A percentile compares a stretch with the other conserved stretches of the same genome.
Conservation (phyloP, 139 green algal species). For the Eudorina sp. region DNA sequence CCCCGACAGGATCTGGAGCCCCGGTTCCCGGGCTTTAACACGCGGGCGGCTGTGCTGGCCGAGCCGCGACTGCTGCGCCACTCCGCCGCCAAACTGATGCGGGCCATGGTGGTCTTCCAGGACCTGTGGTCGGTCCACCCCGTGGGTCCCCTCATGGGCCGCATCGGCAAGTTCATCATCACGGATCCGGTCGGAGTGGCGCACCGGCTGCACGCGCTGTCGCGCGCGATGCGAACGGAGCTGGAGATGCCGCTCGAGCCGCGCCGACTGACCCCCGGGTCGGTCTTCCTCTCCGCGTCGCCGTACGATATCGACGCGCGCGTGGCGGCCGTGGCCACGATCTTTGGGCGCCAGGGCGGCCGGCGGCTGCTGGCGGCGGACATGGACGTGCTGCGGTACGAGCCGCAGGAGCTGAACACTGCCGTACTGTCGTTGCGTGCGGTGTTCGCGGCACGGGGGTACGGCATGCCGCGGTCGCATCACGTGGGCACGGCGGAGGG, state of each 20-base stretch:
- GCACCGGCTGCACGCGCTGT: slow-evolving; percentile 12
- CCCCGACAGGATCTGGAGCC: slow-evolving; percentile 45
- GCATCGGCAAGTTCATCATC: slow-evolving; percentile 11
- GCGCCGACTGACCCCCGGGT: not conserved
- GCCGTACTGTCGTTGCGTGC: slow-evolving; percentile 14
- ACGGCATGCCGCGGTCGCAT: not conserved
- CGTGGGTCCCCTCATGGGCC: slow-evolving; percentile 26
- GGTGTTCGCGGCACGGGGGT: not conserved
- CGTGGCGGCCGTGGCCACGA: not conserved
- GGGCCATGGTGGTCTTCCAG: slow-evolving; percentile 28
- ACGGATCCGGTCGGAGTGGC: not conserved
- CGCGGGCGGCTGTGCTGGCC: not conserved
- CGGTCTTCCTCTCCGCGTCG: not conserved
- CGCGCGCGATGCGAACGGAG: not conserved
- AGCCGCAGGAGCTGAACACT: not conserved
- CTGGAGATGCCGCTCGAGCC: not conserved
- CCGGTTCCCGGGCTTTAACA: slow-evolving; percentile 38
- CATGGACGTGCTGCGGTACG: slow-evolving; percentile 9
- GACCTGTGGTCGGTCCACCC: slow-evolving; percentile 10
- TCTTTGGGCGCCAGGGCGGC: slow-evolving; percentile 24
- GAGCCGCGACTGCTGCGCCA: slow-evolving; percentile 42
- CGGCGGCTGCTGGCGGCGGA: slow-evolving; percentile 3
- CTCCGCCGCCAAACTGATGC: slow-evolving; percentile 20
- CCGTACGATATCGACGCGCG: slow-evolving; percentile 32
- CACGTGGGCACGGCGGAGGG: slow-evolving; percentile 27